Percentiles rank a stretch among this genome's conserved stretches.
Evolutionary conservation across 2,329 filamentous ascomycete species (phyloP).

Genomic region (Berkeleyomyces basicola): DNA sequence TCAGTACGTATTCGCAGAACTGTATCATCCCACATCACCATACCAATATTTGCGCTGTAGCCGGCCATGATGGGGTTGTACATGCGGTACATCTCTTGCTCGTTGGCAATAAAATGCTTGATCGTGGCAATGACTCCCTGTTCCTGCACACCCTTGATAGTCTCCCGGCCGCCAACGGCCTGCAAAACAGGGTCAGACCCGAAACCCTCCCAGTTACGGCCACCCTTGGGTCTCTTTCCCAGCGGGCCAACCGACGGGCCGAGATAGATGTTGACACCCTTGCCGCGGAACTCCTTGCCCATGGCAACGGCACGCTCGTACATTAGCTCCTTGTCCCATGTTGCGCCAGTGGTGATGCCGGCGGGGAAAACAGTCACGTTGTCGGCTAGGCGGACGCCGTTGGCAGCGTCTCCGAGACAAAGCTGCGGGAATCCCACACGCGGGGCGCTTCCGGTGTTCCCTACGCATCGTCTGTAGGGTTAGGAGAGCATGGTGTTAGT

Average conservation of each 20-base stretch:
- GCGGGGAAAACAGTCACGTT: constrained; percentile 63
- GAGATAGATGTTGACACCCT: constrained; percentile 55
- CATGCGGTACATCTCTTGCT: constrained; percentile 49
- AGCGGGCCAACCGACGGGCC: constrained; percentile 56
- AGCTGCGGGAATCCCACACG: constrained; percentile 57
- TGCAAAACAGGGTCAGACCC: constrained; percentile 56
- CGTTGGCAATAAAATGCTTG: constrained; percentile 39
- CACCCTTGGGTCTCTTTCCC: constrained; percentile 54
- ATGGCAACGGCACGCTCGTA: constrained; percentile 50
- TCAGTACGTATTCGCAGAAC: neutral
- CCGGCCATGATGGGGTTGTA: constrained; percentile 34
- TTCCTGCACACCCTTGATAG: constrained; percentile 53
- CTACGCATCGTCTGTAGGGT: constrained; percentile 46
- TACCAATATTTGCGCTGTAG: constrained; percentile 60
- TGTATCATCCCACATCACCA: constrained; percentile 16
- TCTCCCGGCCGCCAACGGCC: constrained; percentile 59
- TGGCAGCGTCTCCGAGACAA: constrained; percentile 54
- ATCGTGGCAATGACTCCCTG: constrained; percentile 40
- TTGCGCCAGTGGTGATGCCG: constrained; percentile 61
- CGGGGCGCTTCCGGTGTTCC: constrained; percentile 55
- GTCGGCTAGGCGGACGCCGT: constrained; percentile 57
- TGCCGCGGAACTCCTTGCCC: constrained; percentile 55
- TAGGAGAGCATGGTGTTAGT: neutral
- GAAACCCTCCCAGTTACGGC: constrained; percentile 63
- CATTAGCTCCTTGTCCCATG: constrained; percentile 57